phyloP scores from a whole-genome alignment of 2,329 filamentous ascomycete species.

The Diaporthe aspalathi region DNA sequence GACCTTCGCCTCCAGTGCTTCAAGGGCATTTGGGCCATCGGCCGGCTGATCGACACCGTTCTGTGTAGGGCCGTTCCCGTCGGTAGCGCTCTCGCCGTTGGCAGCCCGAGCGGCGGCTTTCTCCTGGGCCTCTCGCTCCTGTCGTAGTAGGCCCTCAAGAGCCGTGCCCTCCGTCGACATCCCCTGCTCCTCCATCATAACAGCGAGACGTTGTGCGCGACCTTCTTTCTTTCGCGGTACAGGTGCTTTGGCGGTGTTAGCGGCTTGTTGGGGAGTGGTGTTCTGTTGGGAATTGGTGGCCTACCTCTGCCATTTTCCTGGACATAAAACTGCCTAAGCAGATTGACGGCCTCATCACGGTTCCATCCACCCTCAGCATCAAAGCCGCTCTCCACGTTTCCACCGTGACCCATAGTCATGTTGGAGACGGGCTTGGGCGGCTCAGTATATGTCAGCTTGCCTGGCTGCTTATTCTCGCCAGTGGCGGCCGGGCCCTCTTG shows the following conservation, averaged over 20 bases:
- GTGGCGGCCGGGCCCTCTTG: constrained; percentile 35
- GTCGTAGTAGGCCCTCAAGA: constrained; percentile 38
- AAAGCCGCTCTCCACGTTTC: constrained; percentile 81
- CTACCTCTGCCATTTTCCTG: constrained; percentile 95
- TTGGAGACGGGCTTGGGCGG: constrained; percentile 38
- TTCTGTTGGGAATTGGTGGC: constrained; percentile 39
- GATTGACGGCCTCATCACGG: constrained; percentile 90
- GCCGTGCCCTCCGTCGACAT: constrained; percentile 42
- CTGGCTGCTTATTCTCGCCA: constrained; percentile 36
- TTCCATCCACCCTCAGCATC: constrained; percentile 89
- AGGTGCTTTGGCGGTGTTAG: constrained; percentile 51
- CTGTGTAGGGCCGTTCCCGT: neutral
- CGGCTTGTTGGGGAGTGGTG: neutral
- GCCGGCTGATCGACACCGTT: constrained; percentile 15
- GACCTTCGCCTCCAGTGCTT: constrained; percentile 14
- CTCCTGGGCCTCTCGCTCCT: constrained; percentile 39
- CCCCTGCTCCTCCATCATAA: constrained; percentile 61
- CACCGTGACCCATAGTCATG: constrained; percentile 63
- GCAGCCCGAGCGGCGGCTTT: constrained; percentile 21
- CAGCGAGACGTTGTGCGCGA: constrained; percentile 63
- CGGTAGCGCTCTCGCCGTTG: neutral
- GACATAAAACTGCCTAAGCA: constrained; percentile 94
- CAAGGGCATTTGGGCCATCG: neutral
- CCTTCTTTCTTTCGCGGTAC: constrained; percentile 67
- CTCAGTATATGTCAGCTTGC: constrained; percentile 36